Conservation (phyloP, 441 rosid species). For the Adansonia madagascariensis region DNA sequence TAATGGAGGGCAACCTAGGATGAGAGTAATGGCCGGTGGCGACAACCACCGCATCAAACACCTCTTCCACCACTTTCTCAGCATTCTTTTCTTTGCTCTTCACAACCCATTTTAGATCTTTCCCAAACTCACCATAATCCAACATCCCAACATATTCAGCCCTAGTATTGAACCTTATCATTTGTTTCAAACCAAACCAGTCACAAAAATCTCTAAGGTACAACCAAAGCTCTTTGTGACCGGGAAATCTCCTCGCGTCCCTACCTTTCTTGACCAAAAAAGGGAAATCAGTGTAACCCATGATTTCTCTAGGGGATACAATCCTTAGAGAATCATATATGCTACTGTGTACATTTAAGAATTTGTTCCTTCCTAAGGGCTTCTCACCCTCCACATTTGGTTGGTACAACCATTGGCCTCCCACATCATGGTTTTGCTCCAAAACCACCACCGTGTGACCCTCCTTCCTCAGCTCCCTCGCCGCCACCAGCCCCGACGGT, state of each 20-base stretch:
- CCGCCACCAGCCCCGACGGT: conserved; percentile 84
- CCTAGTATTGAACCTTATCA: conserved; percentile 75
- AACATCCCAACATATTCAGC: conserved; percentile 76
- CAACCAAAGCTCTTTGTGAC: conserved; percentile 75
- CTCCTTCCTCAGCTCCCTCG: conserved; percentile 82
- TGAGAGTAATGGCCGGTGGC: conserved; percentile 87
- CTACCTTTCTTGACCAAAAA: conserved; percentile 70
- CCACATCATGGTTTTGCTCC: conserved; percentile 88
- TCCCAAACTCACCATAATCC: conserved; percentile 45
- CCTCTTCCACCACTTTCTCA: conserved; percentile 58
- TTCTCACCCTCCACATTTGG: conserved; percentile 64
- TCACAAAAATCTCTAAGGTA: conserved; percentile 75
- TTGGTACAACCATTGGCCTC: conserved; percentile 89
- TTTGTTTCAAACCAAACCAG: conserved; percentile 61
- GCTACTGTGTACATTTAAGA: conserved; percentile 73
- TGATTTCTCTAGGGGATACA: conserved; percentile 78
- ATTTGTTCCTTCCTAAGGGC: conserved; percentile 48
- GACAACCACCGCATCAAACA: conserved; percentile 87
- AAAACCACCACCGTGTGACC: conserved; percentile 72
- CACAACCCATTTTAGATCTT: conserved; percentile 69
- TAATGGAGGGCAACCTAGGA: conserved; percentile 73
- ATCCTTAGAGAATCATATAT: conserved; percentile 72
- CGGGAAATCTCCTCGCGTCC: conserved; percentile 83
- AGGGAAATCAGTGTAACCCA: conserved; percentile 89
- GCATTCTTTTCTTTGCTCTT: conserved; percentile 47